Percentiles rank a stretch among this genome's conserved stretches.
phyloP scores from a whole-genome alignment of 2,329 filamentous ascomycete genomes.

The Colletotrichum sp. region DNA sequence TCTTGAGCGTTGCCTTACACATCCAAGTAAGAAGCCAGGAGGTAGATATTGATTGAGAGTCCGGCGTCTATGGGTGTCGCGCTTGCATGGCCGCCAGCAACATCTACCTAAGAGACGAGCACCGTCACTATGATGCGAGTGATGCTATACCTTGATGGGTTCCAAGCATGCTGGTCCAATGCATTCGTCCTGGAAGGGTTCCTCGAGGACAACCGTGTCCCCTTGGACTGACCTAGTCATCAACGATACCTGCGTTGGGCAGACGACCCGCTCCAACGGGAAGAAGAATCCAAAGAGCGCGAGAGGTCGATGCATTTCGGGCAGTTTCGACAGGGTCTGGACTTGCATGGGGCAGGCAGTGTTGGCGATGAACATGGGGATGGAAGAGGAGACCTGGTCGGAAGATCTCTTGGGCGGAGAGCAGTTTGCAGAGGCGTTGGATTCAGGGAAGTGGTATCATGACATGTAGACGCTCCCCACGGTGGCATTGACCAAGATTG shows the following conservation, averaged over 20 bases:
- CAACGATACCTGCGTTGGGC: neutral
- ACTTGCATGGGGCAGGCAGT: neutral
- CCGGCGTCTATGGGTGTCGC: neutral
- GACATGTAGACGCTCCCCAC: too few species aligned
- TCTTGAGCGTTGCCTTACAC: rapidly evolving
- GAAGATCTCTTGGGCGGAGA: too few species aligned
- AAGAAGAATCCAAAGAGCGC: neutral
- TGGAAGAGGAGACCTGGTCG: neutral
- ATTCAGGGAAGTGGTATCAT: too few species aligned
- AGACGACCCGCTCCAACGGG: neutral
- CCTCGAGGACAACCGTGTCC: rapidly evolving
- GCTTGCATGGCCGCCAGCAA: neutral
- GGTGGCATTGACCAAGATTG: too few species aligned
- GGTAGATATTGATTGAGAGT: neutral
- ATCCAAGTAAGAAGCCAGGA: neutral
- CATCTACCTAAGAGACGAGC: neutral
- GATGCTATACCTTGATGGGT: neutral
- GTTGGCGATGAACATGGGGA: too few species aligned
- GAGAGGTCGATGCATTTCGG: neutral
- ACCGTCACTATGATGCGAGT: neutral
- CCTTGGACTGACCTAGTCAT: neutral
- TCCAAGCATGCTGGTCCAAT: neutral
- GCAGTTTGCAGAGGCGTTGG: too few species aligned
- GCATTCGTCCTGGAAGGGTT: neutral
- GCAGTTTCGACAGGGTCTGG: too few species aligned